phyloP scores from a whole-genome alignment of 352 stramenopile genomes.

The Pythium biforme region DNA sequence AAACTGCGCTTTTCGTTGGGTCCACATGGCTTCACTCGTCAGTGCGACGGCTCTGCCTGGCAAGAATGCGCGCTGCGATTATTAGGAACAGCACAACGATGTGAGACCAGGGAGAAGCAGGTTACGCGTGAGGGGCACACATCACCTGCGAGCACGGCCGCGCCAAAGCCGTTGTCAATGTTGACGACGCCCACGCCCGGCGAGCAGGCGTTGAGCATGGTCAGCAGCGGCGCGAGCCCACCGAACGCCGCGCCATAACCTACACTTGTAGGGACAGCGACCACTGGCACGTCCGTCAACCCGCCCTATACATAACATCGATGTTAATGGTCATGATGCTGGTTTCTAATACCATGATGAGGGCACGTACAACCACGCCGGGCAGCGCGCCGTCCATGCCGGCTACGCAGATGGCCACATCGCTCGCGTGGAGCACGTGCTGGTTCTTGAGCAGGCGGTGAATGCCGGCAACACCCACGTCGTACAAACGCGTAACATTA shows the following conservation, averaged over 20 bases:
- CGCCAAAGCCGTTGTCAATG: slow-evolving; percentile 99
- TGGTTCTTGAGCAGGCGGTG: slow-evolving; percentile 90
- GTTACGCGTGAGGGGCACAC: not conserved
- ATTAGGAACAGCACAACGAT: too few relatives aligned
- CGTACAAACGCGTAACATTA: slow-evolving; percentile 82
- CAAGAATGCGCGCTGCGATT: too few relatives aligned
- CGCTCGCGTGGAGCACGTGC: slow-evolving; percentile 78
- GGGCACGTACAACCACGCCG: slow-evolving; percentile 90
- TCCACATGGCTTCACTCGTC: too few relatives aligned
- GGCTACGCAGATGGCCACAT: slow-evolving; percentile 95
- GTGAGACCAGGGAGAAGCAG: not conserved
- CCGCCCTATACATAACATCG: slow-evolving; percentile 44
- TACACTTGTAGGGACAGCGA: slow-evolving; percentile 92
- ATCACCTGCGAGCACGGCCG: slow-evolving; percentile 91
- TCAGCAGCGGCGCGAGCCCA: slow-evolving; percentile 93
- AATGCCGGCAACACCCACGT: slow-evolving; percentile 94
- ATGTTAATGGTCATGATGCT: not conserved
- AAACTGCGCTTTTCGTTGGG: too few relatives aligned
- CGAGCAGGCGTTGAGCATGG: slow-evolving; percentile 98
- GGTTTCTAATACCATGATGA: not conserved
- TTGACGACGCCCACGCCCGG: slow-evolving; percentile 99
- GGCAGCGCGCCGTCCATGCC: slow-evolving; percentile 98
- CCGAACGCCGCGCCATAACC: slow-evolving; percentile 89
- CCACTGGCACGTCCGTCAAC: slow-evolving; percentile 77
- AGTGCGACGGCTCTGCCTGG: too few relatives aligned